Conservation (phyloP, 2,329 filamentous ascomycete species). For the Penicillium sp. region DNA sequence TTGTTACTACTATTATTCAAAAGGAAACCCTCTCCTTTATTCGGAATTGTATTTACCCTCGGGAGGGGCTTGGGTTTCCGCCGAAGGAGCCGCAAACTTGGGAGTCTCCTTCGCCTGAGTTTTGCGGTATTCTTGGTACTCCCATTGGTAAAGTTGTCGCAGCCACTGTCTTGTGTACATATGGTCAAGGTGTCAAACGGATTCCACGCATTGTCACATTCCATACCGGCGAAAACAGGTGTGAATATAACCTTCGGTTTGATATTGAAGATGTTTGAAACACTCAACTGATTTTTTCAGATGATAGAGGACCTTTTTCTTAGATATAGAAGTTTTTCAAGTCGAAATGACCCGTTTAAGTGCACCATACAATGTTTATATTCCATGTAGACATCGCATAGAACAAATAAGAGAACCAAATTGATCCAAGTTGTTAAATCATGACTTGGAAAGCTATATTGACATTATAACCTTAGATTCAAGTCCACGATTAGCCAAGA, state of each 20-base stretch:
- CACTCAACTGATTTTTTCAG: too few relatives aligned
- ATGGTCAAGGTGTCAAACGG: slow-evolving; percentile 4
- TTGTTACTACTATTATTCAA: background rate
- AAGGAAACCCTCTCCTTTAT: background rate
- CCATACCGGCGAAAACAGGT: background rate
- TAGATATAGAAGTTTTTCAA: too few relatives aligned
- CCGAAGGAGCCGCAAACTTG: background rate
- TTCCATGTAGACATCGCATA: background rate
- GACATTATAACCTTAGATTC: too few relatives aligned
- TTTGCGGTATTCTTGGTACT: slow-evolving; percentile 8
- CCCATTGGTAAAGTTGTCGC: slow-evolving; percentile 8
- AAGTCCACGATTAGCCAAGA: too few relatives aligned
- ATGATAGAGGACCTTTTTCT: background rate
- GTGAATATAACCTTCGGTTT: background rate
- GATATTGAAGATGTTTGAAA: background rate
- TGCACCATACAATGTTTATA: background rate
- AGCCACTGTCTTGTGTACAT: slow-evolving; percentile 4
- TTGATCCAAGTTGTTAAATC: too few relatives aligned
- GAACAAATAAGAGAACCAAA: background rate
- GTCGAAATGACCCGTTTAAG: background rate
- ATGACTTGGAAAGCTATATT: background rate
- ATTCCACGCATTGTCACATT: slow-evolving; percentile 6
- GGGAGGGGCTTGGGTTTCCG: background rate
- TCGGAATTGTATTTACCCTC: background rate
- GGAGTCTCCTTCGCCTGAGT: slow-evolving; percentile 3